These are phyloP conservation scores for Gryganskiella cystojenkinii DNA, from an alignment of 192 early-diverging fungal genomes.

Conservation along the genomic window DNA sequence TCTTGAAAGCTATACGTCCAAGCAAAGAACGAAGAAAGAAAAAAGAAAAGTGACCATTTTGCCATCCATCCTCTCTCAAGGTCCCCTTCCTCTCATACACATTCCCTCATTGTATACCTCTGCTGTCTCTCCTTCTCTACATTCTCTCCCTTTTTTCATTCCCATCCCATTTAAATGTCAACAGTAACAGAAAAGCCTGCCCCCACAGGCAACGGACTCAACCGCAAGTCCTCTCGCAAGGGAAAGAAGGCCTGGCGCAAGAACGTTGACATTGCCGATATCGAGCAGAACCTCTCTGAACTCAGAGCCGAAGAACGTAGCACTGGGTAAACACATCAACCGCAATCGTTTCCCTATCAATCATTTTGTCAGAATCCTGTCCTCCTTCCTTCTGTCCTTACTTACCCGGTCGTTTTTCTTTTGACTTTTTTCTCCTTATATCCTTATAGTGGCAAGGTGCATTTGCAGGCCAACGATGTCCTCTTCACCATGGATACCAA, in stretches of 20 bases:
- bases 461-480: slow-evolving; percentile 57
- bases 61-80: too few species aligned
- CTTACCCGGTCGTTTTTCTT: slow-evolving; percentile 34
- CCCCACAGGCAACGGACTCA: slow-evolving; percentile 51
- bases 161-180: slow-evolving; percentile 20
- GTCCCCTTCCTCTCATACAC: too few species aligned
- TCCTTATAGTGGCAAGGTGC: slow-evolving; percentile 60
- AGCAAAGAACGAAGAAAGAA: too few species aligned
- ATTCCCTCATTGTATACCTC: too few species aligned
- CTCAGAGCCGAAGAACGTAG: slow-evolving; percentile 78
- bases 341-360: too few species aligned
- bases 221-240: slow-evolving; percentile 73
- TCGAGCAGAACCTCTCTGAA: slow-evolving; percentile 81
- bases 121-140: slow-evolving; percentile 3
- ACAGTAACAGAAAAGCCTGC: slow-evolving; percentile 60
- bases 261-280: slow-evolving; percentile 85
- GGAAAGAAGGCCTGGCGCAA: slow-evolving; percentile 94
- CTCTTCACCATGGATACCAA: slow-evolving; percentile 78
- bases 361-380: too few species aligned
- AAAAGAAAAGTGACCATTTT: too few species aligned
- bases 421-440: slow-evolving; percentile 19
- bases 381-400: too few species aligned
- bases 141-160: background rate
- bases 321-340: slow-evolving; percentile 68
- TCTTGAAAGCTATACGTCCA: too few species aligned